Evolutionary conservation across 1,284 basidiomycete species (phyloP).

Genomic region (Sporisorium reilianum): DNA sequence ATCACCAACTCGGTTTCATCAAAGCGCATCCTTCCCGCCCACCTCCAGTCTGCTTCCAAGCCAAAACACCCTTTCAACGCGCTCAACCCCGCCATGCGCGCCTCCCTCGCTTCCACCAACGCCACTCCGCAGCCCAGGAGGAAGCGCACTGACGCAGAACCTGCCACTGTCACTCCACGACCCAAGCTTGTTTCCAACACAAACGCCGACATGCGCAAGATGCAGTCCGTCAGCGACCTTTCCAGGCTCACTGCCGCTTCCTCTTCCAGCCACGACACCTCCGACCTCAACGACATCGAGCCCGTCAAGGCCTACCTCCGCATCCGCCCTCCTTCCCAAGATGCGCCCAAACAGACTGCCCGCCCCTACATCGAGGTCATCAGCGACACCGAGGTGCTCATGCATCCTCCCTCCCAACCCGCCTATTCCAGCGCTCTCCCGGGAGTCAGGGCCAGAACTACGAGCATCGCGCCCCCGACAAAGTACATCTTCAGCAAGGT

Average conservation of each 20-base stretch:
- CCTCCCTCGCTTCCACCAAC: constrained; percentile 18
- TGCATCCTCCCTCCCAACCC: constrained; percentile 70
- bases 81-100: constrained; percentile 10
- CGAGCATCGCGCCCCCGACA: constrained; percentile 40
- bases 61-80: constrained; percentile 12
- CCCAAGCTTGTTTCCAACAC: constrained; percentile 10
- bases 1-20: constrained; percentile 44
- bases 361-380: constrained; percentile 66
- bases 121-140: constrained; percentile 36
- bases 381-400: constrained; percentile 71
- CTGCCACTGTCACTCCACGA: constrained; percentile 30
- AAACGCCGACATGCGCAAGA: constrained; percentile 26
- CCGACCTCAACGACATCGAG: constrained; percentile 32
- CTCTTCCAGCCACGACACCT: constrained; percentile 20
- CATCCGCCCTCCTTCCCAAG: constrained; percentile 56
- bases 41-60: constrained; percentile 26
- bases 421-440: constrained; percentile 28
- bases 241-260: constrained; percentile 28
- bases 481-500: constrained; percentile 71
- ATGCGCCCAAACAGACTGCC: constrained; percentile 23
- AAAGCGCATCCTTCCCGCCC: constrained; percentile 36
- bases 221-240: constrained; percentile 43
- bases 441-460: constrained; percentile 27
- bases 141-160: constrained; percentile 45
- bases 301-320: constrained; percentile 62